phyloP scores from a whole-genome alignment of 73 alveolate species.

The Tetrahymena thermophila region DNA sequence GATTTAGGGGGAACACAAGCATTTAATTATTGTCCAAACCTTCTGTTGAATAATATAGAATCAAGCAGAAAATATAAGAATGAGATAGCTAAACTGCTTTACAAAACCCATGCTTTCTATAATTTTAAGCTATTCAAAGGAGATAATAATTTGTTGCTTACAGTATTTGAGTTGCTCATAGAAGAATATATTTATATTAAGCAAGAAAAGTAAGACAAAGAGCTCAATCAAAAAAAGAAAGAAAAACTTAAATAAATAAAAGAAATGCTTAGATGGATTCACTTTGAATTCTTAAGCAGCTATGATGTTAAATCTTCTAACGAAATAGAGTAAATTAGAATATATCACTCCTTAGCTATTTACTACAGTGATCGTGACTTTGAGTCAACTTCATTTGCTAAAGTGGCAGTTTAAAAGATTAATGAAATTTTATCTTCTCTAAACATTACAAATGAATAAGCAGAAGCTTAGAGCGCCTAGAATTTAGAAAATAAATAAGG shows the following conservation, averaged over 20 bases:
- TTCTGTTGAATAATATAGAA: not conserved
- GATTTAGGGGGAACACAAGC: not conserved
- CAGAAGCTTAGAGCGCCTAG: not conserved
- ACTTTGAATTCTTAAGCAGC: not conserved
- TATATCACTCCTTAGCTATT: not conserved
- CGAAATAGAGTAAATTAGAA: not conserved
- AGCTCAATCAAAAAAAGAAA: not conserved
- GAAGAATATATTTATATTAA: not conserved
- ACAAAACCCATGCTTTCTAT: not conserved
- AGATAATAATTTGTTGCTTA: not conserved
- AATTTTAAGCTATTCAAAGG: not conserved
- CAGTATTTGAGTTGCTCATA: not conserved
- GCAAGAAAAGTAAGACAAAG: not conserved
- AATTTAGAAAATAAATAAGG: not conserved
- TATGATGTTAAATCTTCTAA: not conserved
- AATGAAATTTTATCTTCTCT: not conserved
- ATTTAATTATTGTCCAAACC: not conserved
- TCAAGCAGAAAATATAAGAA: not conserved
- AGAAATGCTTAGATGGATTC: not conserved
- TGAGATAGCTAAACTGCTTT: not conserved
- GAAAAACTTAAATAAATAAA: not conserved
- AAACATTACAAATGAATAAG: not conserved
- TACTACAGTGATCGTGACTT: not conserved
- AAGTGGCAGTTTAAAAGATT: not conserved
- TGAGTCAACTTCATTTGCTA: not conserved